Evolutionary conservation across 306 rosid genomes (phyloP).

Genomic region (Castanea mollissima): DNA sequence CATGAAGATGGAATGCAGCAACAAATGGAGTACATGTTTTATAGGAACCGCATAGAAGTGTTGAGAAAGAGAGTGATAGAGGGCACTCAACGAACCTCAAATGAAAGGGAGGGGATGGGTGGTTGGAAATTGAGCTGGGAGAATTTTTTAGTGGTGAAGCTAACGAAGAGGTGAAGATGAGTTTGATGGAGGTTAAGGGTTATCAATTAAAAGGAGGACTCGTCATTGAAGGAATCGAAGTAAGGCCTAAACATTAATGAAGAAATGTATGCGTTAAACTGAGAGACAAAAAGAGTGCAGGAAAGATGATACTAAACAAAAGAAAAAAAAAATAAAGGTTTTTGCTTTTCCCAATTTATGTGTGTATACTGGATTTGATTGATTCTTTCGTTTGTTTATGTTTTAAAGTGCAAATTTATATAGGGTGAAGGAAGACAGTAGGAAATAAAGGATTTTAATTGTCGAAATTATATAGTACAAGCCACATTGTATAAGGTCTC

Average conservation of each 20-base stretch:
- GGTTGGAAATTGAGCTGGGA: slow-evolving; percentile 74
- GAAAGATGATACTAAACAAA: too few species aligned
- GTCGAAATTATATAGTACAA: too few species aligned
- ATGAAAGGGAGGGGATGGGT: slow-evolving; percentile 47
- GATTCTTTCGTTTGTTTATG: background rate
- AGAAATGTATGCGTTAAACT: background rate
- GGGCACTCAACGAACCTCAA: background rate
- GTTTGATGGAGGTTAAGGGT: slow-evolving; percentile 40
- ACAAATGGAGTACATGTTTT: slow-evolving; percentile 36
- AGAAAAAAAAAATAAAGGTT: background rate
- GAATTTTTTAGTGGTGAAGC: slow-evolving; percentile 39
- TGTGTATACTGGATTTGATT: background rate
- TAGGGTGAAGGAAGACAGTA: too few species aligned
- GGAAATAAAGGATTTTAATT: background rate
- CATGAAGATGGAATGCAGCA: slow-evolving; percentile 15
- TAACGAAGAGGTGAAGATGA: slow-evolving; percentile 45
- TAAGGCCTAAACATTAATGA: slow-evolving; percentile 41
- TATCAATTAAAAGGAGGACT: slow-evolving; percentile 62
- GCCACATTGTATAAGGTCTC: too few species aligned
- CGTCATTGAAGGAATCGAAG: slow-evolving; percentile 52
- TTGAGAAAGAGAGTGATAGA: slow-evolving; percentile 1
- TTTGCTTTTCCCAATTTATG: background rate
- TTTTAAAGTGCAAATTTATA: background rate
- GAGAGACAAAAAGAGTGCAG: background rate
- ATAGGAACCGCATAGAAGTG: slow-evolving; percentile 27